phyloP scores from a whole-genome alignment of 164 flowering plant species.

The Aristolochia contorta region DNA sequence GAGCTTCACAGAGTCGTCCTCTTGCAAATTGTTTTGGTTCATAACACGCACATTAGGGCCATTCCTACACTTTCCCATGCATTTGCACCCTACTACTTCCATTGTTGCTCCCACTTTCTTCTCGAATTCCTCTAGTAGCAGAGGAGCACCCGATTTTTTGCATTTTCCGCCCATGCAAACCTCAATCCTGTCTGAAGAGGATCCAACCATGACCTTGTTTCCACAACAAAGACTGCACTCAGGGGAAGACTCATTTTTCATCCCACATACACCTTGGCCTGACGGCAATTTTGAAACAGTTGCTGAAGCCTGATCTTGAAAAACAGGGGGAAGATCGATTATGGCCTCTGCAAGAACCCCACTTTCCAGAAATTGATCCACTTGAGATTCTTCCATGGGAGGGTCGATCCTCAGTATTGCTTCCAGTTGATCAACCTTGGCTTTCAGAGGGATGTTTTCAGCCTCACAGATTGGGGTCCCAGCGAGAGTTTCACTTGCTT shows the following conservation, averaged over 20 bases:
- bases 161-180: conserved; percentile 92
- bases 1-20: conserved; percentile 17
- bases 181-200: conserved; percentile 34
- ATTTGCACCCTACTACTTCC: conserved; percentile 76
- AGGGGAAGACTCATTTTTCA: neutral
- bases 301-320: too few relatives aligned
- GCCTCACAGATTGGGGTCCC: too few relatives aligned
- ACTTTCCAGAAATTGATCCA: neutral
- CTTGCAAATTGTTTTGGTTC: conserved; percentile 8
- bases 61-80: conserved; percentile 76
- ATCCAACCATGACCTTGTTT: neutral
- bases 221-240: neutral
- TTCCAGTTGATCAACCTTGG: neutral
- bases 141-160: conserved; percentile 57
- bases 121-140: conserved; percentile 47
- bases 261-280: too few relatives aligned
- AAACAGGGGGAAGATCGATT: too few relatives aligned
- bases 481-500: neutral
- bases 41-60: conserved; percentile 67
- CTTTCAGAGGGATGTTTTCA: too few relatives aligned
- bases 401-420: too few relatives aligned
- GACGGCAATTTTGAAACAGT: too few relatives aligned
- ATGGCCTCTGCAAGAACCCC: neutral
- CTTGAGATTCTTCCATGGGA: neutral
- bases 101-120: conserved; percentile 37